Conservation (phyloP, 305 asterid species). For the Coffea humblotiana region DNA sequence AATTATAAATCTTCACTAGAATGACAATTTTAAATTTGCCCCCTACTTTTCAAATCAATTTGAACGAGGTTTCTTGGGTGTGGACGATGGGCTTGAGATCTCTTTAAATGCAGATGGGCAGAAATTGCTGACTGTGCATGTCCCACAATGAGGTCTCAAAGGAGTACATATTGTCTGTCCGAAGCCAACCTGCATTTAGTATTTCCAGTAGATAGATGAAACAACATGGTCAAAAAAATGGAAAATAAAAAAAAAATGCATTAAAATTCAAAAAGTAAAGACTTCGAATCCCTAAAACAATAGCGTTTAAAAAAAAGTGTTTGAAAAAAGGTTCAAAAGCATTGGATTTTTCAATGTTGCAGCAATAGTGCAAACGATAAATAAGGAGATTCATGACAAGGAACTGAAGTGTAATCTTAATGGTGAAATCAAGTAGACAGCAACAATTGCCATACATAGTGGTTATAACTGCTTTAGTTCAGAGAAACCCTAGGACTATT, state of each 20-base stretch:
- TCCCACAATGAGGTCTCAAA: constrained; percentile 76
- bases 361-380: background rate
- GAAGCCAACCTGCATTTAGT: constrained; percentile 69
- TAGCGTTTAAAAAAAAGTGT: background rate
- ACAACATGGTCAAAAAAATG: background rate
- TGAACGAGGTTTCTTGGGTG: constrained; percentile 37
- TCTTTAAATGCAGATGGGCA: constrained; percentile 92
- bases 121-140: constrained; percentile 57
- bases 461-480: too few species aligned
- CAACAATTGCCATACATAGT: background rate
- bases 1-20: background rate
- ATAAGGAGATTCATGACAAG: background rate
- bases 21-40: background rate
- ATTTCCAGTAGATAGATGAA: background rate
- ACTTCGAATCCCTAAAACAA: background rate
- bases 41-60: constrained; percentile 7
- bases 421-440: background rate
- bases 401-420: too few species aligned
- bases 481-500: too few species aligned
- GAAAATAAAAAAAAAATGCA: background rate
- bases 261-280: background rate
- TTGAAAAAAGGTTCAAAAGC: background rate
- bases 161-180: constrained; percentile 97
- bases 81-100: constrained; percentile 49
- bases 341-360: too few species aligned